Base-by-base conservation (phyloP, 176 grass and related monocot genomes). In the Eragrostis curvula region DNA sequence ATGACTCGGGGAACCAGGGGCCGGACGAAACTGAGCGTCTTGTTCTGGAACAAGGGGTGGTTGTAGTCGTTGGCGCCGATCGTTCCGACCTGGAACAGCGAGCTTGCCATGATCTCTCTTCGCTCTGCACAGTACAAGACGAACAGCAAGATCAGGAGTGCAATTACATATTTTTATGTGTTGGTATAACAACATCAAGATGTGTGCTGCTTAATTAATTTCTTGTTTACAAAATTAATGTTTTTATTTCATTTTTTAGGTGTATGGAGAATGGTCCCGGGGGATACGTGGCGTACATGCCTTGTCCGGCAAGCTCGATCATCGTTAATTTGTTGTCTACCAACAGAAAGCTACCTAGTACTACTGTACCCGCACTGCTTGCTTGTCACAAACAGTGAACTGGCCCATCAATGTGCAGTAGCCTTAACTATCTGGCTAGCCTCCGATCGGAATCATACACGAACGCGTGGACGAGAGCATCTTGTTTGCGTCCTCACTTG, bases 61-160 rank as follows among this genome's bases (percentile, higher is more conserved):
- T 79, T 89, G 79, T 96, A 96, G 85, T 96, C 90, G 69, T 96
- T 92, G 55, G 51, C 90, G 73, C 90, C 93, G 41, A 96, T 92
- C 71, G 88, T 90, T 7, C 93, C 93, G 12, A 96, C 74, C 9
- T 93, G 55, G 62, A 97, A 93, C 47, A 93, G 70, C 20, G 91
- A 91, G 11, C 42, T 89, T 23, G 41, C 86, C 84, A 91, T 87
- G 18, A 87, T 72, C 76, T 77, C 71, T 72, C 53, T 46, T 0
- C 89, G 14, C 50, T 94, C 92, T 93, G 48, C 90, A n/a, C 16
- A 36, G 32, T 36, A 36, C 32, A 36, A 36, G 3, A 36, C 4
- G 32, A 36, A 36, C 32, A 4, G 32, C 32, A 36, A 36, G 32
- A n/a, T n/a, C n/a, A n/a, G n/a, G n/a, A n/a, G n/a, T n/a, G n/a